Evolutionary conservation across 2,329 filamentous ascomycete genomes (phyloP).

Genomic region (Diplocarpon rosae): DNA sequence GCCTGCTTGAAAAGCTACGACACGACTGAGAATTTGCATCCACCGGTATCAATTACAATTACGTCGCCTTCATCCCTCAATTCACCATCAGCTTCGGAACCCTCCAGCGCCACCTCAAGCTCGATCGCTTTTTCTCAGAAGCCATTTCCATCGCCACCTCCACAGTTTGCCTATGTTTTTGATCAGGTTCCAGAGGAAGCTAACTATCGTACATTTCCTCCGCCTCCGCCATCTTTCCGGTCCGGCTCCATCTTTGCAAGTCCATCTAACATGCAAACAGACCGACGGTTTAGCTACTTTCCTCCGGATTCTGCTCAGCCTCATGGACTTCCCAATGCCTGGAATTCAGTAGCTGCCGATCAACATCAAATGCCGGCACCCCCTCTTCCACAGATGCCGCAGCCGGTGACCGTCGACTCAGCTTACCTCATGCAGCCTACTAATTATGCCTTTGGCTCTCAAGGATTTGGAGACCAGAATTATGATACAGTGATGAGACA

Average conservation of each 20-base stretch:
- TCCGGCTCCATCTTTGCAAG: conserved; percentile 57
- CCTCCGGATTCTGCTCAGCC: conserved; percentile 40
- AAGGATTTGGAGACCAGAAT: conserved; percentile 31
- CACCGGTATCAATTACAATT: conserved; percentile 38
- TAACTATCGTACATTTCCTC: conserved; percentile 18
- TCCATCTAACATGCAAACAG: conserved; percentile 40
- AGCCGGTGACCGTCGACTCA: conserved; percentile 18
- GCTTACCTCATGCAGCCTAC: conserved; percentile 24
- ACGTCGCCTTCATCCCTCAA: conserved; percentile 32
- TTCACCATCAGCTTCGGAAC: conserved; percentile 35
- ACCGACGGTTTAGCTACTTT: conserved; percentile 52
- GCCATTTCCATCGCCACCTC: conserved; percentile 28
- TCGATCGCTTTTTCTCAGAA: conserved; percentile 32
- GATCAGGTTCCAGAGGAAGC: conserved; percentile 41
- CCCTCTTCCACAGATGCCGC: conserved; percentile 8
- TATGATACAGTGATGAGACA: conserved; percentile 39
- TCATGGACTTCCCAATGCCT: conserved; percentile 21
- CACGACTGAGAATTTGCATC: conserved; percentile 34
- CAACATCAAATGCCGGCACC: conserved; percentile 10
- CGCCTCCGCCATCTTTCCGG: conserved; percentile 41
- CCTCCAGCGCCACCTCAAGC: conserved; percentile 29
- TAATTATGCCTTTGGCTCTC: conserved; percentile 22
- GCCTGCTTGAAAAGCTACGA: conserved; percentile 87
- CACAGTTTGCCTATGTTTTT: conserved; percentile 49
- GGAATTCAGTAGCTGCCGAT: conserved; percentile 17